Evolutionary conservation across 345 rosid genomes (phyloP).

Genomic region (Pistacia atlantica): DNA sequence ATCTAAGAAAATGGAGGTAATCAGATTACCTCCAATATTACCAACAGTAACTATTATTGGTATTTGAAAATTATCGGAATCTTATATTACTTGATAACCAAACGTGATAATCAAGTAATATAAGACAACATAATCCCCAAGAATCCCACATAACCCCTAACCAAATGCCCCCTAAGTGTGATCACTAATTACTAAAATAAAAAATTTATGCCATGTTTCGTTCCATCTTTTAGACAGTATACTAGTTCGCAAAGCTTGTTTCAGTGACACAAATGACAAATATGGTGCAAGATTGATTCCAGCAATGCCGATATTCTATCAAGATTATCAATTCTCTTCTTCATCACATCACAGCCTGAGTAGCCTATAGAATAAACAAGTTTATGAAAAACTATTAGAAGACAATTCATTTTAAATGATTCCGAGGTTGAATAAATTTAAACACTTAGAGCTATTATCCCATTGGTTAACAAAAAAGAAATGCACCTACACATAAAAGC

Average conservation of each 20-base stretch:
- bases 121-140: too few relatives aligned
- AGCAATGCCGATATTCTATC: constrained; percentile 6
- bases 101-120: too few relatives aligned
- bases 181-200: not conserved
- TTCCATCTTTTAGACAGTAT: constrained; percentile 7
- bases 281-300: constrained; percentile 2
- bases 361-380: not conserved
- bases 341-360: not conserved
- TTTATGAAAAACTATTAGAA: not conserved
- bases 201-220: not conserved
- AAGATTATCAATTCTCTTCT: not conserved
- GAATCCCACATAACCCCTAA: too few relatives aligned
- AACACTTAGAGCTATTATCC: too few relatives aligned
- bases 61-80: too few relatives aligned
- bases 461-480: not conserved
- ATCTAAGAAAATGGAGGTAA: too few relatives aligned
- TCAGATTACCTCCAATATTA: too few relatives aligned
- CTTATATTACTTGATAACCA: too few relatives aligned
- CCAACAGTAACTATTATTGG: too few relatives aligned
- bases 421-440: not conserved
- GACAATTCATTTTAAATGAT: not conserved
- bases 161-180: too few relatives aligned
- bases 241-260: not conserved
- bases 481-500: not conserved
- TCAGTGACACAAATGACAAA: not conserved